phyloP scores from a whole-genome alignment of 1,284 basidiomycete genomes.

The Leccinum pachyderme region DNA sequence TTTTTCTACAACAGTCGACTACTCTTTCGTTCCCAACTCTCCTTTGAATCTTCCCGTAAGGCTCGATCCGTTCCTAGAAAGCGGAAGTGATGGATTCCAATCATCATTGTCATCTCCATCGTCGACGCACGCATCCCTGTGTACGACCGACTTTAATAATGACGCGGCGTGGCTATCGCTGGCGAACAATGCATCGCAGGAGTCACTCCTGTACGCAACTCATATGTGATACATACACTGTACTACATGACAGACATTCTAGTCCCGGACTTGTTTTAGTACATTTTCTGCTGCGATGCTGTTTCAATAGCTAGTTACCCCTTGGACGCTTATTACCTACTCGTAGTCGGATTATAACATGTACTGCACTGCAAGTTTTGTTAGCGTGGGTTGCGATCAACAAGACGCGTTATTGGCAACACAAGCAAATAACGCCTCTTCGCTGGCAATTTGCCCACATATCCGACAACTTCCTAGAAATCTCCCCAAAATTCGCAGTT shows the following conservation, averaged over 20 bases:
- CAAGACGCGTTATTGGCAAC: slow-evolving; percentile 24
- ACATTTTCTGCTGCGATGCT: slow-evolving; percentile 2
- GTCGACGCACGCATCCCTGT: slow-evolving; percentile 22
- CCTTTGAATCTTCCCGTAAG: slow-evolving; percentile 8
- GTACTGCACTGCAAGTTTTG: not conserved
- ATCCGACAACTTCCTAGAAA: slow-evolving; percentile 7
- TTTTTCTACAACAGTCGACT: slow-evolving; percentile 6
- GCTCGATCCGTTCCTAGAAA: slow-evolving; percentile 16
- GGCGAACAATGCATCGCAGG: slow-evolving; percentile 8
- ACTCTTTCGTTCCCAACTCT: slow-evolving; percentile 9
- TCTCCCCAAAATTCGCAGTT: slow-evolving; percentile 1
- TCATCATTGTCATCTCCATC: slow-evolving; percentile 31
- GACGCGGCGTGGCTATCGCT: slow-evolving; percentile 9
- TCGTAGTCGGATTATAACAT: not conserved
- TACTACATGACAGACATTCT: slow-evolving; percentile 1
- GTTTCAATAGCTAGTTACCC: slow-evolving; percentile 3
- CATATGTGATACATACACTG: slow-evolving; percentile 15
- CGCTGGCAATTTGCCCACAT: slow-evolving; percentile 8
- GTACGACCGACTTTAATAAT: slow-evolving; percentile 7
- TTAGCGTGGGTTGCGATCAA: slow-evolving; percentile 8
- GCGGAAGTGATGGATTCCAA: slow-evolving; percentile 15
- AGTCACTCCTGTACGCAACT: slow-evolving; percentile 13
- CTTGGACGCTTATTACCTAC: slow-evolving; percentile 10
- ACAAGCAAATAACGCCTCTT: slow-evolving; percentile 26
- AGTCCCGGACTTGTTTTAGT: slow-evolving; percentile 6